Conservation (phyloP, 2,329 filamentous ascomycete genomes). For the Stromatinia cepivora region DNA sequence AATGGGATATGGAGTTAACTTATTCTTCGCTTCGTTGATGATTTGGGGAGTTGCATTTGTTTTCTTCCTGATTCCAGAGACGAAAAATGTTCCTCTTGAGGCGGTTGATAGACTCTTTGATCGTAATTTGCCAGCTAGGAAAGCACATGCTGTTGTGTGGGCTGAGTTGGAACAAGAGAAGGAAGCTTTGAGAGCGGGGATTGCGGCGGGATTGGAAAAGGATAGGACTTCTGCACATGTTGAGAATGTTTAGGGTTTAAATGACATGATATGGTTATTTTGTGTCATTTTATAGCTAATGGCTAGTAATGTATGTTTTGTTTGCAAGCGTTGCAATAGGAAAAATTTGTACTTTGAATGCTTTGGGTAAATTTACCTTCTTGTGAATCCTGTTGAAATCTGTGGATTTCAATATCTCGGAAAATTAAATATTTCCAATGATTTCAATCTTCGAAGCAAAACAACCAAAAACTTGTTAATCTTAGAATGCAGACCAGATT, state of each 20-base stretch:
- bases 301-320: neutral
- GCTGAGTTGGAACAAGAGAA: constrained; percentile 33
- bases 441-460: neutral
- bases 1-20: constrained; percentile 63
- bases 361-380: neutral
- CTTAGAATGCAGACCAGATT: neutral
- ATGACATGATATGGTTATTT: neutral
- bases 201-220: constrained; percentile 29
- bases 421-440: neutral
- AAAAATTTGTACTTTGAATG: neutral
- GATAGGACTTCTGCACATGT: neutral
- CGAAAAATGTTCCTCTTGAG: constrained; percentile 64
- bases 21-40: constrained; percentile 68
- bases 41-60: constrained; percentile 58
- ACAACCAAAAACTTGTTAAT: neutral
- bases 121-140: constrained; percentile 27
- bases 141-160: constrained; percentile 36
- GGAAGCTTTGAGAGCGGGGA: constrained; percentile 30
- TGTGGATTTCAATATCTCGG: no score
- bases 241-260: neutral
- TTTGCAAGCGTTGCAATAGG: neutral
- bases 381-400: neutral
- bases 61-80: constrained; percentile 65
- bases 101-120: constrained; percentile 63
- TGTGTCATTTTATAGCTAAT: neutral